Base-by-base conservation (phyloP, 2,329 filamentous ascomycete species). In the Xylariaceae sp. region DNA sequence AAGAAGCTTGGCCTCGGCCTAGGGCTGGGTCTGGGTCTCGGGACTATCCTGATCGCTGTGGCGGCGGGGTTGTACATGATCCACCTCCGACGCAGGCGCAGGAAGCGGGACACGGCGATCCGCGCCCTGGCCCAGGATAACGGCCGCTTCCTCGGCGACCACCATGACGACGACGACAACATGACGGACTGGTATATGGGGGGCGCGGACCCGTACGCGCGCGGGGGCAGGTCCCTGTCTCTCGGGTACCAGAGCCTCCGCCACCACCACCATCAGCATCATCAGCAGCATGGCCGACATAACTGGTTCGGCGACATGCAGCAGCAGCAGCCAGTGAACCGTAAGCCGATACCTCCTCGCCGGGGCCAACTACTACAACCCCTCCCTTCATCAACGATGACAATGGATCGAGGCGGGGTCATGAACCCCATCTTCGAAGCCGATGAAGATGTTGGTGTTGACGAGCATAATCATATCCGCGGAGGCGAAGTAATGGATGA, bases 11-110 rank as follows among this genome's bases (percentile, higher is more conserved):
- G 80, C 1, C 61, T 82, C 3, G 79, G 79, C 1, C 63, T 82
- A 2, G 83, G 82, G 0, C 62, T 82, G 2, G 83, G 82, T 0
- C 56, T 87, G 1, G 81, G 83, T 2, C 60, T 88, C 1, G 83
- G 81, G 2, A 55, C 83, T 2, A 63, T 73, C 0, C 64, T 74
- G 1, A 52, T 77, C 2, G 44, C 78, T 7, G 59, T 67, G 1
- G 61, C 71, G 1, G 47, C 72, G 2, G 16, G 76, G 8, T 38
- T 73, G 14, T 70, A 62, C 39, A 64, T 74, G 38, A 69, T 71
- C 42, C 76, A 72, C 40, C 67, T 64, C 21, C 66, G 48, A 8
- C 39, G 50, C 12, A 62, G 56, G 21, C 64, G 60, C 15, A 60
- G 53, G 3, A 50, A 52, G 9, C 61, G 65, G 5, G 68, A 78